Evolutionary conservation across 1,139 yeast species (phyloP), one percentile per base, ranked within the genome.

Genomic region (Suhomyces panamericanus): DNA sequence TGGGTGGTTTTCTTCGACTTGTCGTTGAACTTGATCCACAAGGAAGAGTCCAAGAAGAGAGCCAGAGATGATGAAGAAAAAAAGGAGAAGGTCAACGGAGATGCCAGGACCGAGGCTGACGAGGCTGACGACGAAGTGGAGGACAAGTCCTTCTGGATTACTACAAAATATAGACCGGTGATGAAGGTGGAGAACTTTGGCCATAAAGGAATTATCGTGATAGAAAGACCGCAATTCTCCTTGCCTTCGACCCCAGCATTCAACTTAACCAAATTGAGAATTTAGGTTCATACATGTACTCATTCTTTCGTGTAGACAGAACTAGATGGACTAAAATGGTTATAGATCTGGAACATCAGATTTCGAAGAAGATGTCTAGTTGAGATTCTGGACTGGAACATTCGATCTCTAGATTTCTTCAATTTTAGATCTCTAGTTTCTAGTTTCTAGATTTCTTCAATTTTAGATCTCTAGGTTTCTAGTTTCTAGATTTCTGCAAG

Each of bases 1-100:
- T 93, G 96, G 96, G 60, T 91, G 16, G 79, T 86, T 8, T 87
- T 78, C 60, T 77, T 93, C 42, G 93, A 91, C 61, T 69, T 87
- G 50, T 64, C 75, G n/a, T 63, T 75, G 46, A 81, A 85, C 55
- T 68, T 85, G 44, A 60, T 67, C 24, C 60, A 58, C 48, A 68
- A 65, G 52, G 55, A 59, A 9, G 35, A 43, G 29, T 35, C 47
- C 38, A 78, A 75, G 60, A 84, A 85, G 66, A 81, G 87, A 68
- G 71, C 67, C 48, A 78, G 85, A 54, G 87, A 85, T 57, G 88
- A 89, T 31, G 70, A 64, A 15, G 66, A 60, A 10, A 62, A 53
- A 7, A 64, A 59, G 27, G 66, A 60, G 14, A 60, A 63, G 59
- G 65, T 60, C 10, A 67, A 67, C 35, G 66, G 52, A 35, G 61